Conservation (phyloP, 1,139 yeast species). For the Saccharomyces hybrid region DNA sequence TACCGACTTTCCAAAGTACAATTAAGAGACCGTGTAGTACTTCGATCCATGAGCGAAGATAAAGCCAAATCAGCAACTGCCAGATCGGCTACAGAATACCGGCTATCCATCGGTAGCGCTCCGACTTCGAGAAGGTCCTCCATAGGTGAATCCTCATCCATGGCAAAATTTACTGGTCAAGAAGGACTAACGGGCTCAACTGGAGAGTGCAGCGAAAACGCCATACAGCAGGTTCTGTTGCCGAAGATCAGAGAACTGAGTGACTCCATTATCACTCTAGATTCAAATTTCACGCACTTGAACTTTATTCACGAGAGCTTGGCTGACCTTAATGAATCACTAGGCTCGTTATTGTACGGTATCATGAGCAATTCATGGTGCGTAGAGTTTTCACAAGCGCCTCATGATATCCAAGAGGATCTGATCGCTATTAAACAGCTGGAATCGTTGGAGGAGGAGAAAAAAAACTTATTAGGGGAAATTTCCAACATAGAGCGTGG, state of each 20-base stretch:
- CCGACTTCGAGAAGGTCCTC: conserved; percentile 32
- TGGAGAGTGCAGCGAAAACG: conserved; percentile 16
- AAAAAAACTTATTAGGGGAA: conserved; percentile 12
- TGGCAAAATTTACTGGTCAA: conserved; percentile 3
- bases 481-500: conserved; percentile 10
- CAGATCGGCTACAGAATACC: conserved; percentile 28
- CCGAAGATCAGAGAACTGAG: conserved; percentile 28
- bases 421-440: conserved; percentile 16
- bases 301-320: conserved; percentile 46
- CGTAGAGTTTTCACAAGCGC: conserved; percentile 41
- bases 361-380: conserved; percentile 60
- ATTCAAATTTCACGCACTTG: conserved; percentile 41
- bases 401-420: conserved; percentile 25
- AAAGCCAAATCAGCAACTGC: conserved; percentile 12
- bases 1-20: neutral
- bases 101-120: conserved; percentile 29
- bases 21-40: neutral
- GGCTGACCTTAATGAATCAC: conserved; percentile 52
- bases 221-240: conserved; percentile 22
- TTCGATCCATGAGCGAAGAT: conserved; percentile 12
- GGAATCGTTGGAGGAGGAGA: conserved; percentile 18
- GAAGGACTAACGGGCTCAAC: conserved; percentile 4
- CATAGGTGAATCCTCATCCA: conserved; percentile 14
- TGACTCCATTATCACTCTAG: conserved; percentile 41
- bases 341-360: conserved; percentile 56